These are phyloP conservation scores for Phytopythium sindhum DNA, from an alignment of 352 stramenopile species.

Conservation along the genomic window DNA sequence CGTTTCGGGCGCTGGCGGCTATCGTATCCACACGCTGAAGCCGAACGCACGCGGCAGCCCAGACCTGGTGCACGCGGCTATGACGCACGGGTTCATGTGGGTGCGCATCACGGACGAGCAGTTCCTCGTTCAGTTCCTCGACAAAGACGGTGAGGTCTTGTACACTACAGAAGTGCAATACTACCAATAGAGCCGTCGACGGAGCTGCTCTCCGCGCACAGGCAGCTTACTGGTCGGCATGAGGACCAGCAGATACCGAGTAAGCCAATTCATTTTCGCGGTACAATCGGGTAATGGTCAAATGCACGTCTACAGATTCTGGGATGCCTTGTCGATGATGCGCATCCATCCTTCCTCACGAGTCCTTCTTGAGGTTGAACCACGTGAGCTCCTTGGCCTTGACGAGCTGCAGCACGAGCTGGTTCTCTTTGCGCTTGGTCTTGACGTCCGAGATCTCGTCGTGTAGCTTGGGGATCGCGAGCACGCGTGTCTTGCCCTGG, in stretches of 20 bases:
- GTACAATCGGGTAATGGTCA: not conserved
- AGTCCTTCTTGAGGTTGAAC: slow-evolving; percentile 83
- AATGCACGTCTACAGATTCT: not conserved
- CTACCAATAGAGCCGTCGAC: slow-evolving; percentile 7
- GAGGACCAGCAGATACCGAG: not conserved
- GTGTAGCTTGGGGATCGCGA: slow-evolving; percentile 67
- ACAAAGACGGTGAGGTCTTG: slow-evolving; percentile 60
- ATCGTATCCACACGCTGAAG: slow-evolving; percentile 61
- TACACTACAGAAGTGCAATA: slow-evolving; percentile 82
- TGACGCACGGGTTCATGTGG: slow-evolving; percentile 86
- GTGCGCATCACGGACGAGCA: slow-evolving; percentile 58
- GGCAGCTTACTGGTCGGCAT: not conserved
- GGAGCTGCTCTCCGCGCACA: not conserved
- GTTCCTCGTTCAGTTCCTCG: slow-evolving; percentile 77
- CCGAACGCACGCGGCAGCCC: slow-evolving; percentile 60
- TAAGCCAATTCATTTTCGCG: not conserved
- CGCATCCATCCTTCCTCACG: slow-evolving; percentile 17
- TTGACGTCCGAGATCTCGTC: slow-evolving; percentile 79
- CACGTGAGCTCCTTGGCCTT: slow-evolving; percentile 80
- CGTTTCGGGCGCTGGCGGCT: slow-evolving; percentile 74
- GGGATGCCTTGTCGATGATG: not conserved
- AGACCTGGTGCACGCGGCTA: slow-evolving; percentile 75
- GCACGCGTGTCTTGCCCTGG: slow-evolving; percentile 67
- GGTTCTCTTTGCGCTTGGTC: slow-evolving; percentile 77
- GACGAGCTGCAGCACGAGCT: slow-evolving; percentile 71